Evolutionary conservation across 2,329 filamentous ascomycete genomes (phyloP).

Genomic region (Aureobasidium vineae): DNA sequence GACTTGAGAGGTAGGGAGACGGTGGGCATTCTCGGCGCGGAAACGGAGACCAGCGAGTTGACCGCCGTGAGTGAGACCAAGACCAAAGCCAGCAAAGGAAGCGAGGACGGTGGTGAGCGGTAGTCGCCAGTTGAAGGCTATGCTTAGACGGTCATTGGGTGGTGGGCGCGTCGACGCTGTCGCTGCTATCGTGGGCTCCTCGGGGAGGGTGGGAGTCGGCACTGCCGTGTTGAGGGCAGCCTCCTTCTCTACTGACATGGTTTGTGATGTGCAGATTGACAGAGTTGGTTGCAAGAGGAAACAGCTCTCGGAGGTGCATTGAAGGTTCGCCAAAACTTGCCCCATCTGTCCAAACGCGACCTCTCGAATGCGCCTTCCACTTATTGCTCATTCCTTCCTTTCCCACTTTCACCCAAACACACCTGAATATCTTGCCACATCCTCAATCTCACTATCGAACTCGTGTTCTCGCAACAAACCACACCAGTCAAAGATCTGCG

Average conservation of each 20-base stretch:
- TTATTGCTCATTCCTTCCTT: slow-evolving; percentile 3
- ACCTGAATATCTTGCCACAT: not conserved
- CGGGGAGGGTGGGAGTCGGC: not conserved
- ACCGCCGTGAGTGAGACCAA: slow-evolving; percentile 38
- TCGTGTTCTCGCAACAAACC: not conserved
- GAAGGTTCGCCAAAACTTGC: slow-evolving; percentile 17
- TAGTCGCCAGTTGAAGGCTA: slow-evolving; percentile 37
- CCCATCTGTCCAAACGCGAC: slow-evolving; percentile 1
- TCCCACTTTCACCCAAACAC: not conserved
- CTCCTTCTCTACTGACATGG: slow-evolving; percentile 15
- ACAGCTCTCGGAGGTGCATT: slow-evolving; percentile 14
- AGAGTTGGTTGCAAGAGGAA: not conserved
- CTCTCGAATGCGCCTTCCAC: slow-evolving; percentile 4
- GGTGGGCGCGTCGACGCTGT: slow-evolving; percentile 3
- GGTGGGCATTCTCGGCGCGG: slow-evolving; percentile 93
- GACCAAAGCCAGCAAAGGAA: slow-evolving; percentile 34
- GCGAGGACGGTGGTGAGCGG: slow-evolving; percentile 34
- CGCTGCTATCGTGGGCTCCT: not conserved
- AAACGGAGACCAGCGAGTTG: slow-evolving; percentile 62
- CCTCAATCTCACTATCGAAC: not conserved
- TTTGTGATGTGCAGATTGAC: not conserved
- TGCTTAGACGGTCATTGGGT: slow-evolving; percentile 35
- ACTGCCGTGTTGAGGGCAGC: slow-evolving; percentile 6
- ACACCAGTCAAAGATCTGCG: not conserved
- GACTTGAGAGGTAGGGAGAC: slow-evolving; percentile 74